Base-by-base conservation (phyloP, 441 rosid genomes). In the Eruca vesicaria region DNA sequence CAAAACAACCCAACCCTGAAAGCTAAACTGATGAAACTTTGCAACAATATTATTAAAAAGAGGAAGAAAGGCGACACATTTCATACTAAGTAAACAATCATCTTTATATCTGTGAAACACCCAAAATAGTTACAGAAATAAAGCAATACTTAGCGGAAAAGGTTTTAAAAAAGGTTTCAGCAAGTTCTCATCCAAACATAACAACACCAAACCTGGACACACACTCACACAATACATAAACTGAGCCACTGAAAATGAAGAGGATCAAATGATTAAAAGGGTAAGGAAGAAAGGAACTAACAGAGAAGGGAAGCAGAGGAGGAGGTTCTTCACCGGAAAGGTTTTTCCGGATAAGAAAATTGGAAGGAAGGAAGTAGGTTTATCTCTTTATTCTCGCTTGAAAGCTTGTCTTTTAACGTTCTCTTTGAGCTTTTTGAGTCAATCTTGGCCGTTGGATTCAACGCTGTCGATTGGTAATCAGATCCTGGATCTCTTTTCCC, bases 281-380 rank as follows among this genome's bases (percentile, higher is more conserved):
- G 32, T 18, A 38, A 65, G 31, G 31, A 28, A 28, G 31, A 28
- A 28, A 28, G 52, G 1, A 55, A 38, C 77, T 72, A 26, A 80
- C 82, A 41, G 36, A 50, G 16, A 41, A 38, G 45, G 4, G 14
- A 23, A 23, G 48, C 48, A 41, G 48, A 16, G 16, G 48, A 41
- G 48, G 16, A 41, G 48, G 48, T 41, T 41, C 48, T 41, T 12
- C 16, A 41, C 48, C 48, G 48, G 48, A 41, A 12, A 16, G 48
- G 48, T 14, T 41, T 14, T 14, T 41, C 48, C 48, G 78, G 72
- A 74, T 66, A 73, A 73, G 72, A 38, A 41, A 31, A 57, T 0
- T 15, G 53, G n/a, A 23, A 2, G 6, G 26, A 21, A 36, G 15
- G 53, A 10, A 58, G 36, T 73, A 68, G 81, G 81, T 78, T 67